Conservation (phyloP, 2,329 filamentous ascomycete genomes). For the Scedosporium aurantiacum region DNA sequence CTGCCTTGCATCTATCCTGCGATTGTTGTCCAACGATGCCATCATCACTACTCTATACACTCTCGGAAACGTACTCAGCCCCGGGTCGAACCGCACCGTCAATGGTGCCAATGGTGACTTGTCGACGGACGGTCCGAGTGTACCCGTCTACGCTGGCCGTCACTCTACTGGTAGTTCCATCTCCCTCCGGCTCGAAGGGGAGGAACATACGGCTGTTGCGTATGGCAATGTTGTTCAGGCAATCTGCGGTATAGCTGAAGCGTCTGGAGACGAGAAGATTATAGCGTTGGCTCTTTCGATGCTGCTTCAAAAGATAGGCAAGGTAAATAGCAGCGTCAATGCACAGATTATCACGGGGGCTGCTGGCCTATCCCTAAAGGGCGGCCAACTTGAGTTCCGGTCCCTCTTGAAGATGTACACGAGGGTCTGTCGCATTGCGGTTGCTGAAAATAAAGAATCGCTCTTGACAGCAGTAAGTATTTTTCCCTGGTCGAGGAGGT, state of each 20-base stretch:
- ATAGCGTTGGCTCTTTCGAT: constrained; percentile 88
- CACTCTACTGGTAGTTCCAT: constrained; percentile 64
- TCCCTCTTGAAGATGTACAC: constrained; percentile 76
- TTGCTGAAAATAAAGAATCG: constrained; percentile 54
- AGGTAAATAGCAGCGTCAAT: constrained; percentile 71
- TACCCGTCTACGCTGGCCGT: constrained; percentile 39
- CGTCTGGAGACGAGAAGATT: constrained; percentile 80
- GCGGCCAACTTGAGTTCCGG: constrained; percentile 72
- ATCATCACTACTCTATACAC: constrained; percentile 93
- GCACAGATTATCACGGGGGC: constrained; percentile 76
- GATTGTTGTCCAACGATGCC: constrained; percentile 77
- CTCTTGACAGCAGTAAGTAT: constrained; percentile 60
- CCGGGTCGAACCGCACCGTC: constrained; percentile 45
- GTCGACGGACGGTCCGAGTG: constrained; percentile 10
- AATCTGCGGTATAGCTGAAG: constrained; percentile 78
- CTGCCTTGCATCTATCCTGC: constrained; percentile 71
- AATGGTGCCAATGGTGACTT: constrained; percentile 32
- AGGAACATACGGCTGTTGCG: constrained; percentile 67
- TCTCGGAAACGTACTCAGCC: constrained; percentile 87
- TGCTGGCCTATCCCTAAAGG: constrained; percentile 64
- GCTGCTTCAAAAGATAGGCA: constrained; percentile 88
- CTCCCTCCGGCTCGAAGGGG: constrained; percentile 62
- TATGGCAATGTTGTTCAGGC: constrained; percentile 90
- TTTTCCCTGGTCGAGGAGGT: neutral
- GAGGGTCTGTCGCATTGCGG: constrained; percentile 61